Conservation (phyloP, 1,284 basidiomycete species). For the Naganishia cerealis region DNA sequence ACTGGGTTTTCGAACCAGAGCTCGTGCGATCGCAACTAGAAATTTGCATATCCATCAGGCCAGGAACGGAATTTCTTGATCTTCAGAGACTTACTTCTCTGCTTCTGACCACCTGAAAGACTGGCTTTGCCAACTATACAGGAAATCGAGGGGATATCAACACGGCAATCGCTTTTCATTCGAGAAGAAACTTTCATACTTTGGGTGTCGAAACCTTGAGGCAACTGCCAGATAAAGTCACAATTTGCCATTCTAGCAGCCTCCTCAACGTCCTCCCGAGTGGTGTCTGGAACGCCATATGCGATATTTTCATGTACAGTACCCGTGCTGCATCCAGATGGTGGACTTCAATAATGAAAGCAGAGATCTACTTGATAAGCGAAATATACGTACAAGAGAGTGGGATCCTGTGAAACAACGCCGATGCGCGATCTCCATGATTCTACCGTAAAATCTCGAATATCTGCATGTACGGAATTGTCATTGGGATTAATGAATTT, state of each 20-base stretch:
- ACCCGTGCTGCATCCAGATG: constrained; percentile 58
- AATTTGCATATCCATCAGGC: not conserved
- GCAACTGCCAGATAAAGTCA: constrained; percentile 90
- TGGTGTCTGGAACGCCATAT: constrained; percentile 73
- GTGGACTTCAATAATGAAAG: not conserved
- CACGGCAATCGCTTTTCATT: constrained; percentile 16
- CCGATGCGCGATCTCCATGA: constrained; percentile 86
- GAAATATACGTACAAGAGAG: constrained; percentile 42
- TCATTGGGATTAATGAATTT: not conserved
- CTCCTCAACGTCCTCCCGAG: constrained; percentile 77
- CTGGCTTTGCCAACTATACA: constrained; percentile 49
- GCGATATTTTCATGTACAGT: constrained; percentile 92
- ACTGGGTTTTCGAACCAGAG: constrained; percentile 55
- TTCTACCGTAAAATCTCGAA: constrained; percentile 74
- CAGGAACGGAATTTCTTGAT: not conserved
- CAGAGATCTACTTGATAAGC: not conserved
- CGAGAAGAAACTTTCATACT: constrained; percentile 55
- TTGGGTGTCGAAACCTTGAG: constrained; percentile 75
- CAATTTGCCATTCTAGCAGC: constrained; percentile 90
- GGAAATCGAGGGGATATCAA: not conserved
- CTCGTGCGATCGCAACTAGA: constrained; percentile 56
- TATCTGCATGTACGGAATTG: constrained; percentile 60
- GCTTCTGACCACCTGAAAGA: constrained; percentile 57
- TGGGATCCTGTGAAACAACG: constrained; percentile 72
- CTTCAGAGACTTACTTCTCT: constrained; percentile 42